Base-by-base conservation (phyloP, 148 eudicot species). In the Cornus controversa region DNA sequence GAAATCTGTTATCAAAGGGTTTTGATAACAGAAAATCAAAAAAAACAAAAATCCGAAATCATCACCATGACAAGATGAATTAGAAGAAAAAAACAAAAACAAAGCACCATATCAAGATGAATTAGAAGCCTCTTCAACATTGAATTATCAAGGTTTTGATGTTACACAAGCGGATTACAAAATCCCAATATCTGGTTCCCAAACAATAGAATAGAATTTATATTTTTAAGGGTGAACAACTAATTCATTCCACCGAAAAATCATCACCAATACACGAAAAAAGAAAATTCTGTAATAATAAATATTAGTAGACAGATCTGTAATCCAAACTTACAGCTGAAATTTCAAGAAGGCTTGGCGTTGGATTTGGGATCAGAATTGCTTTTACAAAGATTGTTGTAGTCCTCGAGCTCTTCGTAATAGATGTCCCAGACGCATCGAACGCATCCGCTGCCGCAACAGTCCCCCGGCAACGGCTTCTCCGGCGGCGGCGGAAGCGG, bases 401-500 rank as follows among this genome's bases (percentile, higher is more conserved):
- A 91, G 66, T 66, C 87, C 1, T 91, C 96, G 34, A 91, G 89
- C 70, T 90, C 91, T 10, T 88, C 96, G 53, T 88, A 88, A 37
- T 91, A 91, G 23, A 90, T 71, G 73, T 91, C 96, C 96, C 96
- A 91, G 40, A 91, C 91, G 78, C 96, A 91, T 62, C 91, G 81
- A n/a, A 90, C 93, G 54, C 96, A 91, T 0, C 96, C 96, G 66
- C 90, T 91, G 9, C 91, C 96, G 74, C 93, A 91, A 62, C 96
- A 91, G 72, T 90, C 96, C 8, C 93, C 96, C 23, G 96, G 82
- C 83, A 85, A 83, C 57, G 93, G 96, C 83, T 88, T 85, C 87
- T 91, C 96, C 82, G 96, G 96, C 67, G 91, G 91, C 73, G 84
- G 62, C 6, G 89, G 89, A 64, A 60, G 8, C 72, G 25, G 2